Evolutionary conservation across 1,284 basidiomycete species (phyloP).

Genomic region (Puccinia novopanici): DNA sequence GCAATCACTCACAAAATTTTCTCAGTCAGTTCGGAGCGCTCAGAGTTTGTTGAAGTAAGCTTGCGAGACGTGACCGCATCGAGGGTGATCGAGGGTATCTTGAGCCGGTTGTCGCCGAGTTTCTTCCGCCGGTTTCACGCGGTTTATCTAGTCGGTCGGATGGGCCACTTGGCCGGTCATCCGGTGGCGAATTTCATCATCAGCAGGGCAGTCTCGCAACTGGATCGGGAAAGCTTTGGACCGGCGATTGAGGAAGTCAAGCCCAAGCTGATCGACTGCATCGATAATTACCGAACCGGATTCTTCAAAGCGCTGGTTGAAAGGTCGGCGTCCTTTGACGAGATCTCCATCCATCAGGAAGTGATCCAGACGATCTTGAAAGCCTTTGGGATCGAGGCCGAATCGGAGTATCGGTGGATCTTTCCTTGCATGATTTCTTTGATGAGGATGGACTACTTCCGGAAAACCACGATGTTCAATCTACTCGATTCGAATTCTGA

Average conservation of each 20-base stretch:
- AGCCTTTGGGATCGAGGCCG: constrained; percentile 35
- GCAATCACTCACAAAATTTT: neutral
- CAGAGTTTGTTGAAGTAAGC: constrained; percentile 76
- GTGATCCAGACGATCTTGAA: constrained; percentile 31
- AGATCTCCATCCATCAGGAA: constrained; percentile 5
- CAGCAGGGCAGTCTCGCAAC: constrained; percentile 71
- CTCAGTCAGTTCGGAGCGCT: constrained; percentile 58
- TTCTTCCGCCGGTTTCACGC: constrained; percentile 73
- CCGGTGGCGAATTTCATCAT: constrained; percentile 90
- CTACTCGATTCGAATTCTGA: neutral
- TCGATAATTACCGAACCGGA: constrained; percentile 67
- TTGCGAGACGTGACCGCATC: constrained; percentile 82
- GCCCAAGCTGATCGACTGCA: constrained; percentile 64
- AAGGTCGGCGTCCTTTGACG: constrained; percentile 60
- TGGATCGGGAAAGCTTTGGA: constrained; percentile 65
- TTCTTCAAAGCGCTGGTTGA: constrained; percentile 74
- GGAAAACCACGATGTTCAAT: constrained; percentile 39
- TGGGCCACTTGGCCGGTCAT: constrained; percentile 72
- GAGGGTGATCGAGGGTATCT: constrained; percentile 77
- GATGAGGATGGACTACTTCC: constrained; percentile 47
- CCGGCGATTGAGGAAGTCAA: constrained; percentile 67
- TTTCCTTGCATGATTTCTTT: constrained; percentile 47
- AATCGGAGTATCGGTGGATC: constrained; percentile 26
- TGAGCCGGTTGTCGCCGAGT: constrained; percentile 67
- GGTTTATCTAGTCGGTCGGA: constrained; percentile 72